Percentiles rank a stretch among this genome's conserved stretches.
phyloP scores from a whole-genome alignment of 257 asterid species.

The Parsonsia alboflavescens region DNA sequence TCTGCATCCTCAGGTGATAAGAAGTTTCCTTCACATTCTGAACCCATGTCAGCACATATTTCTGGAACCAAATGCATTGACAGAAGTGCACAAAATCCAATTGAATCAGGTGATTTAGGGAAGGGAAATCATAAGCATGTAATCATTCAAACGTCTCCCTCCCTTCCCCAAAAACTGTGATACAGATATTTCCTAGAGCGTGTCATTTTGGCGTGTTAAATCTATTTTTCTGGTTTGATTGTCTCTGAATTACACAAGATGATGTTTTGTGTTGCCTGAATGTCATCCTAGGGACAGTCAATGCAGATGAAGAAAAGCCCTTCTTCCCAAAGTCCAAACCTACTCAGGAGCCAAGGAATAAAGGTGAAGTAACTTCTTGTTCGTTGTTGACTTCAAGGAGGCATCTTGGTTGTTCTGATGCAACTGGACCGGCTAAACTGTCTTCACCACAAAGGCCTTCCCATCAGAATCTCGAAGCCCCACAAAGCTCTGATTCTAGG shows the following conservation, averaged over 20 bases:
- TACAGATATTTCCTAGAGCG: neutral
- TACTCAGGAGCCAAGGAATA: constrained; percentile 12
- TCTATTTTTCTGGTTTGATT: neutral
- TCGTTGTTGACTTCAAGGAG: neutral
- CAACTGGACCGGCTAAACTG: constrained; percentile 11
- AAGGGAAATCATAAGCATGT: neutral
- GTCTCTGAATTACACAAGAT: neutral
- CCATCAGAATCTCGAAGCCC: neutral
- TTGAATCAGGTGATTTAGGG: constrained; percentile 8
- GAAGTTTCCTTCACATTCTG: neutral
- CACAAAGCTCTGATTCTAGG: neutral
- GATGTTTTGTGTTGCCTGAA: constrained; percentile 2
- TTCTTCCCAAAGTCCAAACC: constrained; percentile 6
- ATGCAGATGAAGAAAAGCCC: neutral
- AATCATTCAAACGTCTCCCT: neutral
- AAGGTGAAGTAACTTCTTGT: neutral
- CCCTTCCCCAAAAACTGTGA: neutral
- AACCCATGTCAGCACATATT: neutral
- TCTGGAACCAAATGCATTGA: constrained; percentile 2
- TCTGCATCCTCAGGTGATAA: constrained; percentile 1
- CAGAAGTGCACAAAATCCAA: neutral
- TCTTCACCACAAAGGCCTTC: neutral
- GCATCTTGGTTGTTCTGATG: neutral
- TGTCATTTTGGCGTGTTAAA: neutral
- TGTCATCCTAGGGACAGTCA: neutral